Evolutionary conservation across 306 rosid genomes (phyloP), one percentile per base, ranked within the genome.

Genomic region (Luffa aegyptiaca): DNA sequence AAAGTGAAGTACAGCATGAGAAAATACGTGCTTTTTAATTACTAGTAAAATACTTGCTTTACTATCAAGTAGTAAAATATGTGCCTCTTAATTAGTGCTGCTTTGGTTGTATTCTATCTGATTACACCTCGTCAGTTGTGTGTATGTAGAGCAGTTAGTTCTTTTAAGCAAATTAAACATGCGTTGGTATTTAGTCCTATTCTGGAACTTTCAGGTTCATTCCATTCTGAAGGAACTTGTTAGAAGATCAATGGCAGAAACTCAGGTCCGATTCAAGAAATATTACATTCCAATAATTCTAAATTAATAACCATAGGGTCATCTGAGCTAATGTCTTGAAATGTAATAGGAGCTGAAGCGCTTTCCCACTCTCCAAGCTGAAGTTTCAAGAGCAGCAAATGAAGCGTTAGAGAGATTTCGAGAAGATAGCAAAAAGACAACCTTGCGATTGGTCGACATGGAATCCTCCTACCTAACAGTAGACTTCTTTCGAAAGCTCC

Each of bases 321-420:
- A 20, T 11, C 37, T 46, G 42, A 36, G 44, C 77, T 81, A 62
- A 66, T 45, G 10, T 64, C 66, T 62, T 77, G 72, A 35, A 77
- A 83, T 86, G 80, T 53, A 82, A 80, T 83, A 88, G 91, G 91
- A 88, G 80, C 69, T 88, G 84, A 86, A 79, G 80, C 87, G 86
- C 21, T 88, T 88, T 59, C 84, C 91, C 41, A 80, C 77, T 33
- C 89, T 88, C 76, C 91, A 80, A 78, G 83, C 83, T 20, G 87
- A 82, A 82, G 52, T 88, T 79, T 86, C 85, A 36, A 79, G 70
- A 53, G 89, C 87, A 21, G 86, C 91, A 13, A 55, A 71, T 37
- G 89, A 84, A 84, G 86, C 91, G 11, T 76, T 88, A 78, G 91
- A 86, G 86, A 81, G 89, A 66, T 84, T 85, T 62, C 87, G 89